These are phyloP conservation scores for Paecilomyces variotii DNA, from an alignment of 2,329 filamentous ascomycete species.

Conservation along the genomic window DNA sequence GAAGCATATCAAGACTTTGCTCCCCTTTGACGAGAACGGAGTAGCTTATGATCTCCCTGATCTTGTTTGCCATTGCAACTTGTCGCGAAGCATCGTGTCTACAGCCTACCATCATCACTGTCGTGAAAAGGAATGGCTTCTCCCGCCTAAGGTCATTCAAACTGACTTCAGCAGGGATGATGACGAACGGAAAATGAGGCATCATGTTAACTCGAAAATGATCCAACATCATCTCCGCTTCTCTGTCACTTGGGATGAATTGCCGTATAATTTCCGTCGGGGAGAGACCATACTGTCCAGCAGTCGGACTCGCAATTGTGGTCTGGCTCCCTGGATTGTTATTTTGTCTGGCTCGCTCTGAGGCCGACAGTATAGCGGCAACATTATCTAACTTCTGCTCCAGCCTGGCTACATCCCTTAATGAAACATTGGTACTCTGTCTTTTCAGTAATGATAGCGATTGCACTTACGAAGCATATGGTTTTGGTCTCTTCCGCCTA, in stretches of 20 bases:
- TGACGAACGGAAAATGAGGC: constrained; percentile 19
- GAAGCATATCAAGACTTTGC: constrained; percentile 37
- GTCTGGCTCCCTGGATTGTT: neutral
- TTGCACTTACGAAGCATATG: neutral
- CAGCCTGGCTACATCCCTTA: constrained; percentile 16
- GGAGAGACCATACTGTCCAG: neutral
- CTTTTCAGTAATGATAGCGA: neutral
- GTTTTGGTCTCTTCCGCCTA: constrained; percentile 7
- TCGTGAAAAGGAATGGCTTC: constrained; percentile 16
- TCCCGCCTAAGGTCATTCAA: constrained; percentile 11
- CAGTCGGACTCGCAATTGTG: neutral
- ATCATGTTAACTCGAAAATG: constrained; percentile 9
- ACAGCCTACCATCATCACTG: constrained; percentile 13
- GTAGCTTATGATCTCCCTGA: constrained; percentile 30
- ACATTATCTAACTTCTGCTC: constrained; percentile 21
- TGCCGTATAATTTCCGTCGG: constrained; percentile 2
- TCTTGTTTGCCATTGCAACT: constrained; percentile 5
- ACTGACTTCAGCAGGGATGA: constrained; percentile 9
- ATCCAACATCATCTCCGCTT: constrained; percentile 9
- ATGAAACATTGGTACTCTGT: neutral
- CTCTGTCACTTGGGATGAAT: constrained; percentile 2
- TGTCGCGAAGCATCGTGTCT: constrained; percentile 9
- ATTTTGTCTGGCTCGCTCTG: constrained; percentile 6
- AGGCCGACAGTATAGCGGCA: constrained; percentile 11
- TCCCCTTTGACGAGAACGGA: constrained; percentile 37